Evolutionary conservation across 768 basidiomycete species (phyloP), one percentile per base, ranked within the genome.

Genomic region (Tulasnella sp.): DNA sequence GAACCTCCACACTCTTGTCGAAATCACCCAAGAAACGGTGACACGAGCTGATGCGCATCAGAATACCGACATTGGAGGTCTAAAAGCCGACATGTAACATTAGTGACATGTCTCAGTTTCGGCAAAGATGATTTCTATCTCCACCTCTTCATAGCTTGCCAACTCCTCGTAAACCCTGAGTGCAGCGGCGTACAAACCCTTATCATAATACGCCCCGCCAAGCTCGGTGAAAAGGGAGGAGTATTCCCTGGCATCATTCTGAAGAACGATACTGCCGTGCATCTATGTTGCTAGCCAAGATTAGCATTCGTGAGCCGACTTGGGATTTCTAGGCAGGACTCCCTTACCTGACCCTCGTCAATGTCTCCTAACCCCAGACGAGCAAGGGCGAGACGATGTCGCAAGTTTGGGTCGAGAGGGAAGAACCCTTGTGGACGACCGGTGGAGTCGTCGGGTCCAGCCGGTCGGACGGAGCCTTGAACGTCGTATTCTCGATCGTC

Each of bases 401-500:
- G 87, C 1, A 96, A 89, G 81, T 94, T 92, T 14, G 92, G 88
- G 83, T 95, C 93, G 78, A 95, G 85, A 12, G 87, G 87, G 83
- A 89, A 91, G 75, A 87, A 88, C 36, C 91, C 93, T 52, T 82
- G 80, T 82, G 82, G 74, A 72, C 39, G 82, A 46, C 78, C 80
- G 83, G 81, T 85, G 80, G 83, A 86, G 84, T 83, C 71, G 71
- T 81, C 81, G n/a, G 62, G 19, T 21, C 46, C 46, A 27, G 39
- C 71, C n/a, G 39, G 31, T 56, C 84, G 62, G 10, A 68, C 42
- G 19, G 79, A 81, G 9, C 83, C 85, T 21, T 82, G 81, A 27
- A 88, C 82, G 83, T 96, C 94, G 83, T 90, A 99, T 85, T 99
- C 97, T 74, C 96, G 87, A 83, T 99, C 97, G 83, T 99, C 97